Evolutionary conservation across 345 rosid species (phyloP).

Genomic region (Melastoma malabathricum): DNA sequence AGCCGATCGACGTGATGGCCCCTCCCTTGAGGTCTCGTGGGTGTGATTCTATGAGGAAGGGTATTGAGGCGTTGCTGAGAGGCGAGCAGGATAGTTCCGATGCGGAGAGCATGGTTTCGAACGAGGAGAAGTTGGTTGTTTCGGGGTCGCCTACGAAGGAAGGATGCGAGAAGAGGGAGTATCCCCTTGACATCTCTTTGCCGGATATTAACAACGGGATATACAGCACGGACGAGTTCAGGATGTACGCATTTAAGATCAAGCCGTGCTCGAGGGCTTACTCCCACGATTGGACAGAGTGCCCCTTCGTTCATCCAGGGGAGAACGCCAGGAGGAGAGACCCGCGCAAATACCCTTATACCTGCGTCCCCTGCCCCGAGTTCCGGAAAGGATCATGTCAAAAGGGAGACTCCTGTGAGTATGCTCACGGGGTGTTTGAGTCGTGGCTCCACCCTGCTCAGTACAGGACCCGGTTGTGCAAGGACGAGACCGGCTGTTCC

Average conservation of each 20-base stretch:
- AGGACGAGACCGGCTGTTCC: conserved; percentile 78
- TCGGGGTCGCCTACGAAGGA: conserved; percentile 28
- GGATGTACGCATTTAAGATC: conserved; percentile 87
- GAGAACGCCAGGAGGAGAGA: conserved; percentile 98
- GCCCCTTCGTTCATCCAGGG: conserved; percentile 97
- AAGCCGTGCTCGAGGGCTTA: conserved; percentile 98
- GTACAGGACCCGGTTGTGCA: conserved; percentile 87
- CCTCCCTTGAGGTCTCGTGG: conserved; percentile 19
- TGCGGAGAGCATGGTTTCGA: conserved; percentile 8
- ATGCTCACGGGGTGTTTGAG: conserved; percentile 96
- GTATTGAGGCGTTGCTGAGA: conserved; percentile 42
- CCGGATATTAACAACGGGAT: conserved; percentile 92
- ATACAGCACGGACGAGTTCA: conserved; percentile 78
- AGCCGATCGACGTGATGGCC: conserved; percentile 45
- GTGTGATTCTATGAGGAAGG: conserved; percentile 30
- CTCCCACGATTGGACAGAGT: conserved; percentile 97
- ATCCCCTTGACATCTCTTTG: conserved; percentile 64
- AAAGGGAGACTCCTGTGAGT: conserved; percentile 83
- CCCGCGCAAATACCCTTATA: conserved; percentile 83
- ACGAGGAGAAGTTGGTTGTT: conserved; percentile 28
- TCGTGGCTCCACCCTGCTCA: conserved; percentile 98
- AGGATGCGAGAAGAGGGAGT: conserved; percentile 57
- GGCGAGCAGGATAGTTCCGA: conserved; percentile 17
- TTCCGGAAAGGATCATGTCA: conserved; percentile 90
- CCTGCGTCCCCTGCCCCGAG: conserved; percentile 96